A percentile compares a stretch with the other conserved stretches of the same genome.
Evolutionary conservation across 1,284 basidiomycete genomes (phyloP).

Genomic region (Phlebopus sp.): DNA sequence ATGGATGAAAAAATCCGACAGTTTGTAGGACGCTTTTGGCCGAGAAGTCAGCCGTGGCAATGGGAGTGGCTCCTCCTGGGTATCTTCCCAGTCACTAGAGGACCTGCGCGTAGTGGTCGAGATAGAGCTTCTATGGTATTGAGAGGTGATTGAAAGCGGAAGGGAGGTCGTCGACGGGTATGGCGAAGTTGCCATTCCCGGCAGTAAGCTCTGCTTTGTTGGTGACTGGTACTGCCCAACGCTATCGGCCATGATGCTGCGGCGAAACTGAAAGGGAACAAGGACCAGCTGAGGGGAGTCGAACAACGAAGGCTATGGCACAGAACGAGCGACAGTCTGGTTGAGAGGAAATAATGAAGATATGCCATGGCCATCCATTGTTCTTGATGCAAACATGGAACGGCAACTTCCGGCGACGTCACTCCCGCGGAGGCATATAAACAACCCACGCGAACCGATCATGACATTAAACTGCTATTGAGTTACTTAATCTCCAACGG

Average conservation of each 20-base stretch:
- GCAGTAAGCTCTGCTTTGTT: too few species aligned
- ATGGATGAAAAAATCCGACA: constrained; percentile 73
- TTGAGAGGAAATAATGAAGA: not conserved
- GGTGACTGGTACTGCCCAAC: not conserved
- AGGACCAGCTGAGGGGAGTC: not conserved
- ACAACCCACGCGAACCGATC: too few species aligned
- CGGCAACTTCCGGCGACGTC: too few species aligned
- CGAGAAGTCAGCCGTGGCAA: constrained; percentile 31
- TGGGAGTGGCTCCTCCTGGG: constrained; percentile 28
- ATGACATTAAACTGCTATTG: too few species aligned
- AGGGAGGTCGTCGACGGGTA: constrained; percentile 12
- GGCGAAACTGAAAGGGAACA: not conserved
- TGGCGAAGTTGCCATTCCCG: constrained; percentile 1
- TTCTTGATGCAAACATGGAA: not conserved
- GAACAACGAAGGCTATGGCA: constrained; percentile 2
- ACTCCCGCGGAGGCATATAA: too few species aligned
- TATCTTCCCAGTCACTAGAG: constrained; percentile 47
- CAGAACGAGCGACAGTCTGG: not conserved
- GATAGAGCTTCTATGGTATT: constrained; percentile 54
- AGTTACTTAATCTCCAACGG: too few species aligned
- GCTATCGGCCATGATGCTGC: not conserved
- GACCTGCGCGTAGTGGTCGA: constrained; percentile 63
- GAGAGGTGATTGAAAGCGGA: constrained; percentile 18
- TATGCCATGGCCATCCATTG: not conserved
- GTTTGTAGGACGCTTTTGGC: constrained; percentile 64